Evolutionary conservation across 2,329 filamentous ascomycete species (phyloP), one percentile per base, ranked within the genome.

Genomic region (Aspergillus glaucus): DNA sequence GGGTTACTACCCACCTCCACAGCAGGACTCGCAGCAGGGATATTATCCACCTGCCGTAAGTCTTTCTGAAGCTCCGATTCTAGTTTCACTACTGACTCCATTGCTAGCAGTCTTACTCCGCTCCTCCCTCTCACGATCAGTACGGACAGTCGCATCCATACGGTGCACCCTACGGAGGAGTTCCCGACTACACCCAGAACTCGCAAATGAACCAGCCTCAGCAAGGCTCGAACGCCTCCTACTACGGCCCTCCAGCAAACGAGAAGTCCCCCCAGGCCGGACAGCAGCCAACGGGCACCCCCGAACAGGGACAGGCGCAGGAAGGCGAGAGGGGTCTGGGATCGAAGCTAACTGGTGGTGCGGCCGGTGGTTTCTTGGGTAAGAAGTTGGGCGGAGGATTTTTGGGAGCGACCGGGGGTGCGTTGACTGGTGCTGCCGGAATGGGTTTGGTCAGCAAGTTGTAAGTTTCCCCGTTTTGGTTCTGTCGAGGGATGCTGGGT

Each of bases 331-430:
- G 61, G 40, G 64, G 65, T 15, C 51, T 72, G 9, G 67, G 64
- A 2, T 62, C 68, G 9, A 66, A 67, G 2, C 50, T 70, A 8
- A 44, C 69, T 26, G 70, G 70, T 21, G 67, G 62, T 34, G 65
- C 66, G 1, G 66, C 63, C 3, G 69, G 69, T 43, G 68, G 65
- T 1, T 60, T 66, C 43, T 40, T 65, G 2, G 65, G 65, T 6
- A 62, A 68, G 41, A 66, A 69, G 43, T 43, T 68, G n/a, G 66
- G 65, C 3, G 64, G 62, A 12, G 66, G 64, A 6, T 37, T 58
- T 6, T 41, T 71, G 30, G 63, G 62, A 2, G 65, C 62, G 1
- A 52, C 64, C 1, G 68, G 63, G 6, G 68, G 67, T 37, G 60
- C 62, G 17, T 50, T 68, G 32, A 53, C 61, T 22, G 68, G 68